Evolutionary conservation across 176 grass and related monocot species (phyloP).

Genomic region (Bothriochloa decipiens): DNA sequence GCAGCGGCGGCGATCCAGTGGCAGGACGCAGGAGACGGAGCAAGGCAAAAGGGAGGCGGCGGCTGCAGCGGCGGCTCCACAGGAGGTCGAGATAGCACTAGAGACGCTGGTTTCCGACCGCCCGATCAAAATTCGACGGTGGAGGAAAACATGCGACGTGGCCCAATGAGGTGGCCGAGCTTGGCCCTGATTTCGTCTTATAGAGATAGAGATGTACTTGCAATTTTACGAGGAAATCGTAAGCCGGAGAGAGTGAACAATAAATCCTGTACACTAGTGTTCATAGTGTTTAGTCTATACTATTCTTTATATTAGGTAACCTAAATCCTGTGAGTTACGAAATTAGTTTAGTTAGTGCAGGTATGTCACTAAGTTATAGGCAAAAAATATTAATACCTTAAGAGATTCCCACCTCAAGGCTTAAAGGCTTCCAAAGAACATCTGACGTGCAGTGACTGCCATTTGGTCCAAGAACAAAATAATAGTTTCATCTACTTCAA

Average conservation of each 20-base stretch:
- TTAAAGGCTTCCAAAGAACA: conserved; percentile 92
- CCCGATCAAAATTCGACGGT: too few species aligned
- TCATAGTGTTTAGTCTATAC: background rate
- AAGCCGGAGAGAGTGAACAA: background rate
- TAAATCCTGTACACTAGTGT: background rate
- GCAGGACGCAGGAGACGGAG: too few species aligned
- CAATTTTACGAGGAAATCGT: conserved; percentile 13
- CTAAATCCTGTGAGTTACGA: background rate
- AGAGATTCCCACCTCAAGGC: conserved; percentile 71
- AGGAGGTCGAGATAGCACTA: too few species aligned
- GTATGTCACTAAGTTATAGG: background rate
- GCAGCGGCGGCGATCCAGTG: too few species aligned
- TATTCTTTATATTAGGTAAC: background rate
- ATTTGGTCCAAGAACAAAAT: conserved; percentile 86
- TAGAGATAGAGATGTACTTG: too few species aligned
- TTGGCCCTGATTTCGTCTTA: too few species aligned
- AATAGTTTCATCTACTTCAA: conserved; percentile 78
- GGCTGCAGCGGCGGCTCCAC: too few species aligned
- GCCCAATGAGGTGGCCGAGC: too few species aligned
- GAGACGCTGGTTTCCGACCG: too few species aligned
- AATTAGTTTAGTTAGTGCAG: background rate
- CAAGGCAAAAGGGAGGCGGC: too few species aligned
- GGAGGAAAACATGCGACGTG: too few species aligned
- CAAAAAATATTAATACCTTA: background rate
- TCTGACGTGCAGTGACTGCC: conserved; percentile 79